Evolutionary conservation across 768 basidiomycete species (phyloP), one percentile per base, ranked within the genome.

Genomic region (Mycena leptocephala): DNA sequence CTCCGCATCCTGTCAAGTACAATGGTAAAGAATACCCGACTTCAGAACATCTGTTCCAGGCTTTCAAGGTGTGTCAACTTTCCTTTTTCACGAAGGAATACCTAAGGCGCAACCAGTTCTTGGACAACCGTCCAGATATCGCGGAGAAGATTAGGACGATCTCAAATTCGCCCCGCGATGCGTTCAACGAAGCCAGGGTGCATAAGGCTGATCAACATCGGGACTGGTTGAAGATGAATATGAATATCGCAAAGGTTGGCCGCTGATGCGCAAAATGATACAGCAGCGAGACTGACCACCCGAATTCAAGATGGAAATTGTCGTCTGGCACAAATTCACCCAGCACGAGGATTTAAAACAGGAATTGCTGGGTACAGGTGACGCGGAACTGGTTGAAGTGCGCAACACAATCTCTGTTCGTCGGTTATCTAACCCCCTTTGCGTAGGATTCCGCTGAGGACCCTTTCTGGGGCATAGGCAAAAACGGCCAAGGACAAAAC

Each of bases 401-500:
- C 14, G 22, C 26, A 30, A 8, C 16, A 24, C 72, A 59, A 71
- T 18, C 26, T 28, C 35, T 13, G 18, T 9, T 43, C 8, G 39
- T 11, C 11, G 58, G 75, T 24, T 76, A 20, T 32, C 35, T 10
- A 35, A n/a, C n/a, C n/a, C n/a, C n/a, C n/a, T n/a, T n/a, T n/a
- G n/a, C n/a, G n/a, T 72, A 94, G 93, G 90, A 93, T 79, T 94
- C 93, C n/a, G 91, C 92, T 69, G 92, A 91, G 73, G 94, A 95
- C 82, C 87, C 93, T 41, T 94, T 94, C 83, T 95, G 94, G 94
- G 94, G 94, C 37, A 83, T 91, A 72, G 94, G 94, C 9, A 86
- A 89, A 37, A 91, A 95, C 80, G 84, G 88, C 24, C 84, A 87
- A 78, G 94, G 94, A 30, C 89, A 90, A 39, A 95, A 95, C 75